Evolutionary conservation across 352 stramenopile genomes (phyloP), one percentile per base, ranked within the genome.

Genomic region (Phytophthora vignae): DNA sequence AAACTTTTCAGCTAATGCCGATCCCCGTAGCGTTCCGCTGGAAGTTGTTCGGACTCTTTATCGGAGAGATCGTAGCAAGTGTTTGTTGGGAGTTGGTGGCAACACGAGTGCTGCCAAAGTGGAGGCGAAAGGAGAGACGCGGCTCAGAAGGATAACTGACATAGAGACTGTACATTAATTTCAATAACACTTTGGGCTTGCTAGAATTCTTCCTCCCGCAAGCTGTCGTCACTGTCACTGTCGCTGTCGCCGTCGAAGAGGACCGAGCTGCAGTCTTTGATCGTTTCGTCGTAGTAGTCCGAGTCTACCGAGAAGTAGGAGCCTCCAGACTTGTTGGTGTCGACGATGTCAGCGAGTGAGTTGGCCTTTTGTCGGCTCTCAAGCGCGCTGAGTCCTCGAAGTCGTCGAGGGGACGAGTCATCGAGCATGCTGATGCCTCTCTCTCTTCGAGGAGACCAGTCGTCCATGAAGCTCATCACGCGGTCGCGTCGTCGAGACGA

Each of bases 31-130:
- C 67, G 52, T 83, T 84, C 55, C 79, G 79, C 25, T 76, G 57
- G 61, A 78, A 65, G 38, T 74, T 89, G 59, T 49, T 83, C 1
- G 65, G 58, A 9, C 62, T 87, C 31, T 89, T 81, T 22, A 21
- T 72, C 15, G 71, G 38, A 14, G 55, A 85, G 31, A 57, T 83
- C 17, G 42, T 58, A 17, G 31, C 44, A n/a, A 58, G 56, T 4
- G 25, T 78, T 19, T 40, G 54, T 25, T 81, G 76, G 69, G 76
- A 81, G 17, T n/a, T 79, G 22, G 29, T 81, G 53, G 67, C 70
- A n/a, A 77, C 72, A 14, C 60, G 73, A n/a, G 53, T 76, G 48
- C 68, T 82, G 22, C 71, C 71, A 5, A 77, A 53, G 60, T 83
- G 48, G 54, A 33, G 21, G 58, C 29, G 17, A n/a, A 44, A 50